Evolutionary conservation across 2,329 filamentous ascomycete species (phyloP).

Genomic region (Colletotrichum eremochloae): DNA sequence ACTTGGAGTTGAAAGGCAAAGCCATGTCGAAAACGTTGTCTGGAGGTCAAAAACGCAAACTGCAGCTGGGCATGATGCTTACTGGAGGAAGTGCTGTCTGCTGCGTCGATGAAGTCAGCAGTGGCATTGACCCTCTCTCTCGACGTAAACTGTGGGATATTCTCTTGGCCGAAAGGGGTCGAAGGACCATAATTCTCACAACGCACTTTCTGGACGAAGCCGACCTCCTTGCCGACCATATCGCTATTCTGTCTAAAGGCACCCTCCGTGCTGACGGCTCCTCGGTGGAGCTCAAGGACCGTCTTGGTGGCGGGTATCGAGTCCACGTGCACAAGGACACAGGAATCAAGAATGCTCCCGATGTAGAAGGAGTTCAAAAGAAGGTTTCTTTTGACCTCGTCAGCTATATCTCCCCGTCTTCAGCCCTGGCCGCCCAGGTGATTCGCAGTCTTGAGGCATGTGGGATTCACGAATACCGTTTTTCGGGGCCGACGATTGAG

Average conservation of each 20-base stretch:
- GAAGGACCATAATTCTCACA: conserved; percentile 86
- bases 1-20: conserved; percentile 80
- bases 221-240: conserved; percentile 88
- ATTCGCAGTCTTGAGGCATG: conserved; percentile 76
- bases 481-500: conserved; percentile 91
- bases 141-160: conserved; percentile 96
- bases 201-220: conserved; percentile 97
- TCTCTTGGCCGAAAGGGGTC: conserved; percentile 84
- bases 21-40: conserved; percentile 83
- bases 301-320: conserved; percentile 85
- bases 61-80: conserved; percentile 95
- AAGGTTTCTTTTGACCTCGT: conserved; percentile 77
- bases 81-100: conserved; percentile 90
- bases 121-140: conserved; percentile 87
- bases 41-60: conserved; percentile 91
- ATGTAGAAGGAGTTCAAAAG: conserved; percentile 68
- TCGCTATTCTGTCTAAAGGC: conserved; percentile 89
- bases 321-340: conserved; percentile 78
- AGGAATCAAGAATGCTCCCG: conserved; percentile 60
- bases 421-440: conserved; percentile 77
- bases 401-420: conserved; percentile 79
- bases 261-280: conserved; percentile 85
- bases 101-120: conserved; percentile 92
- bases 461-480: conserved; percentile 82
- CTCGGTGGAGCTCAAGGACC: conserved; percentile 87